phyloP scores from a whole-genome alignment of 805 yeast genomes.

The Lachancea waltii region DNA sequence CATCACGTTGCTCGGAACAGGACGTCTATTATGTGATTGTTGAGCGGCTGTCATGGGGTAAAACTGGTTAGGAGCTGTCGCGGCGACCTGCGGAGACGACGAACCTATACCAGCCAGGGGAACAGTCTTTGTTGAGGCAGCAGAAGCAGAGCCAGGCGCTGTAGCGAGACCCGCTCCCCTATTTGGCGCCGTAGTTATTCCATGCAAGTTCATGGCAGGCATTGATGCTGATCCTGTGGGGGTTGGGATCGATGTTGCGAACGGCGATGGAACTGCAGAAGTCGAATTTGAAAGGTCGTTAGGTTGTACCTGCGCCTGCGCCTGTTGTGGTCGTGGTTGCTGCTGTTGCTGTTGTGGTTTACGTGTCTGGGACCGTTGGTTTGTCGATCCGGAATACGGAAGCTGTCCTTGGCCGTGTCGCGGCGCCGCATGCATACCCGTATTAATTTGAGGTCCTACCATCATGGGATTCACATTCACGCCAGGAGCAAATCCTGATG shows the following conservation, averaged over 20 bases:
- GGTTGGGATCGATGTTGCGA: slow-evolving; percentile 5
- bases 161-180: slow-evolving; percentile 1
- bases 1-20: slow-evolving; percentile 13
- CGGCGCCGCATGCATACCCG: too few relatives aligned
- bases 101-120: not conserved
- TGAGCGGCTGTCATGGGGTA: slow-evolving; percentile 10
- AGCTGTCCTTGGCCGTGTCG: slow-evolving; percentile 3
- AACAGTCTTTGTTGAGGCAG: not conserved
- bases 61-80: slow-evolving; percentile 2
- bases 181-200: not conserved
- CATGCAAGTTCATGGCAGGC: slow-evolving; percentile 2
- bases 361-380: not conserved
- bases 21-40: slow-evolving; percentile 5
- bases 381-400: not conserved
- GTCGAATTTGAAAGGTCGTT: slow-evolving; percentile 5
- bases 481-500: slow-evolving; percentile 7
- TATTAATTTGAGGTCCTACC: slow-evolving; percentile 9
- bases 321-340: not conserved
- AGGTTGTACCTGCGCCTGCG: slow-evolving; percentile 5
- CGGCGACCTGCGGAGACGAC: not conserved
- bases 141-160: not conserved
- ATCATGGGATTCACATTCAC: slow-evolving; percentile 4
- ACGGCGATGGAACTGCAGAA: slow-evolving; percentile 8
- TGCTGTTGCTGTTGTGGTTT: slow-evolving; percentile 1
- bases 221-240: slow-evolving; percentile 7